A percentile compares a stretch with the other conserved stretches of the same genome.
phyloP scores from a whole-genome alignment of 306 rosid species.

The Pterocarpus macrocarpus region DNA sequence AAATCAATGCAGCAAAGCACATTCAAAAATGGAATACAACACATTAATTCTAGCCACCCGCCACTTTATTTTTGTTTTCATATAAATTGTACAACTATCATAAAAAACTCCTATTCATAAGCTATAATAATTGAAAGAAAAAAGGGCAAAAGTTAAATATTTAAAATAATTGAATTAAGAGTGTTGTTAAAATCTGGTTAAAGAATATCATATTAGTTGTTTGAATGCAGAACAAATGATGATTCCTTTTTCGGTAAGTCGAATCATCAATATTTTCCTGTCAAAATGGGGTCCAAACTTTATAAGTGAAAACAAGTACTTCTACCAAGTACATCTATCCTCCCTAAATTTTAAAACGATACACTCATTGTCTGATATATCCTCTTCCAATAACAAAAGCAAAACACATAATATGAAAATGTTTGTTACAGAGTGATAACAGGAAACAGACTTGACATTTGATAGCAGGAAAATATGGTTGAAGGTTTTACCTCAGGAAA shows the following conservation, averaged over 20 bases:
- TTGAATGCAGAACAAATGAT: background rate
- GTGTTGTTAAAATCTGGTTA: background rate
- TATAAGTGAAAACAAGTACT: conserved; percentile 5
- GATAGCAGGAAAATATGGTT: conserved; percentile 21
- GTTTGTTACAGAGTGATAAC: background rate
- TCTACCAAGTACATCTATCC: background rate
- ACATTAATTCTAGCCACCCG: background rate
- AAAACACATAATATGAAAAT: background rate
- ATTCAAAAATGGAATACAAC: background rate
- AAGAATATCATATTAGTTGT: background rate
- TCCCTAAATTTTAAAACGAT: background rate
- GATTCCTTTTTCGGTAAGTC: background rate
- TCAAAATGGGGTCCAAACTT: background rate
- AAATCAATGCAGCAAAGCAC: background rate
- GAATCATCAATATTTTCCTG: background rate
- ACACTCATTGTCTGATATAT: background rate
- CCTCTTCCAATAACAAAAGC: conserved; percentile 14
- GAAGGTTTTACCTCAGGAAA: conserved; percentile 59
- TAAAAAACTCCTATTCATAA: background rate
- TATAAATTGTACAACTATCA: conserved; percentile 9
- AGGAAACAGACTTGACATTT: conserved; percentile 25
- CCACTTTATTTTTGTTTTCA: background rate
- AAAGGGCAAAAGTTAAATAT: background rate
- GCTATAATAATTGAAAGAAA: background rate
- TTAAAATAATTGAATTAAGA: background rate